Base-by-base conservation (phyloP, 2,329 filamentous ascomycete species). In the Shiraia bambusicola region DNA sequence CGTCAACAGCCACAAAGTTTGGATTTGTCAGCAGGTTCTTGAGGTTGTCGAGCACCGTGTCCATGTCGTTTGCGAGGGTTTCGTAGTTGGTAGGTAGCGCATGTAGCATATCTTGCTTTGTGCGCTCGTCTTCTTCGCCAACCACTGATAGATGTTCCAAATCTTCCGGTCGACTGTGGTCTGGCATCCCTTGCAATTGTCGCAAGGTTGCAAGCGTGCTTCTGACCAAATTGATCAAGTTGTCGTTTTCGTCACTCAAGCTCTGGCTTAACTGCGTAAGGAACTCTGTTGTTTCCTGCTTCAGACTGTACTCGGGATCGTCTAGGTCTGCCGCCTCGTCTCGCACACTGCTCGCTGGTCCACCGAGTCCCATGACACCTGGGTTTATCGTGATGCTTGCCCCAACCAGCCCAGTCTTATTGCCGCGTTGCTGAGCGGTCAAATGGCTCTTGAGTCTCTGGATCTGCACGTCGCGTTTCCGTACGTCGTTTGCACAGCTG, bases 1-100 rank as follows among this genome's bases (percentile, higher is more conserved):
- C 93, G 58, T 97, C 93, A 15, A 97, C 82, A 0, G 92, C 88
- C 11, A 96, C 93, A 65, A 97, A 98, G 2, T 91, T 95, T 1
- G 93, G 93, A 61, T 97, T 97, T 7, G 90, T 96, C 31, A 98
- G 76, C 27, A 98, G 81, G 2, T 80, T 86, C 52, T 87, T 81
- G 50, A 98, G 79, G 61, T 95, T 89, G 25, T 87, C 82, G 46
- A 97, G 76, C 8, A 95, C 83, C 6, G 75, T 75, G 38, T 91
- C 84, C 70, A 96, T 81, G 50, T 94, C 87, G 7, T 72, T 64
- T 1, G 86, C 82, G 47, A 97, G 69, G 5, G 75, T 78, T 31
- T 91, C 86, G 55, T 88, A 82, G 12, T 78, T 79, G 2, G 76
- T 76, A n/a, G 80, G 77, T 15, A 77, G 68, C 3, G 74, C 69